Evolutionary conservation across 192 early-diverging fungal species (phyloP).

Genomic region (Thoreauomyces humboldtii): DNA sequence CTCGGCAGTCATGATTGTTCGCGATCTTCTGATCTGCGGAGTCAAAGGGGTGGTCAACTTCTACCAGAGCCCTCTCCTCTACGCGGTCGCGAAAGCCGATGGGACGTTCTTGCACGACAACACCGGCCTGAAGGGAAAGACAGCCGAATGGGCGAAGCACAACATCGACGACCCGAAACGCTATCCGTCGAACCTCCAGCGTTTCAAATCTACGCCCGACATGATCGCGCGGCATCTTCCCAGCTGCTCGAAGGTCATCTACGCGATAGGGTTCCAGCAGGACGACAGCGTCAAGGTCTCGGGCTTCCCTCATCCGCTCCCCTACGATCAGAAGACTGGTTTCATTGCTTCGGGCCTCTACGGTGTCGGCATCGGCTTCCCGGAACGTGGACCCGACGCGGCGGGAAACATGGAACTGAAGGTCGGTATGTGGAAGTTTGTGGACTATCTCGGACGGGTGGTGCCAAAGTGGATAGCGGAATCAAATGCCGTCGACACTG

Average conservation of each 20-base stretch:
- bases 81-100: background rate
- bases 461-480: background rate
- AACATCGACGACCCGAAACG: background rate
- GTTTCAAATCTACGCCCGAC: background rate
- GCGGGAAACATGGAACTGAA: conserved; percentile 20
- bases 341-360: conserved; percentile 12
- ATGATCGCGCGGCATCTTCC: background rate
- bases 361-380: conserved; percentile 23
- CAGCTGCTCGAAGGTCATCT: conserved; percentile 5
- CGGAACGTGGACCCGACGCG: conserved; percentile 15
- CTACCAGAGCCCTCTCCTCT: conserved; percentile 7
- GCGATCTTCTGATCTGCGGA: conserved; percentile 4
- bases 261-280: conserved; percentile 22
- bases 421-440: conserved; percentile 25
- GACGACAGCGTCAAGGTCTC: background rate
- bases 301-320: background rate
- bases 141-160: conserved; percentile 18
- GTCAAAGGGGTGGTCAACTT: conserved; percentile 11
- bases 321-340: conserved; percentile 10
- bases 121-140: conserved; percentile 20
- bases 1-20: conserved; percentile 26
- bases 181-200: background rate
- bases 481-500: no score
- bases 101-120: conserved; percentile 9
- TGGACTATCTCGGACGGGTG: conserved; percentile 1